phyloP scores from a whole-genome alignment of 2,329 filamentous ascomycete genomes.

The Penicillium sp. region DNA sequence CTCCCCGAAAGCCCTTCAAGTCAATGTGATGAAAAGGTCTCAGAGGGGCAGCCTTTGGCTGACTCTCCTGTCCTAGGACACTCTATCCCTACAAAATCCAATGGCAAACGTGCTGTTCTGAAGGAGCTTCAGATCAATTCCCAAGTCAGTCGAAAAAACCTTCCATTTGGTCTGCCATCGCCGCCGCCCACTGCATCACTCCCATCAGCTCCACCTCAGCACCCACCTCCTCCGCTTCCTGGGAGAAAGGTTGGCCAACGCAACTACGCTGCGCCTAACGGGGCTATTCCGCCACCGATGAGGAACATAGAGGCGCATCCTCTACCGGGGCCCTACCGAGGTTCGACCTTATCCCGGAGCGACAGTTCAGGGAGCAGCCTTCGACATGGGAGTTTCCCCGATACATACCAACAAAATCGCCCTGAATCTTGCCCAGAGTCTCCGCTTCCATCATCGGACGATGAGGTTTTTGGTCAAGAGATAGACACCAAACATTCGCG shows the following conservation, averaged over 20 bases:
- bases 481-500: constrained; percentile 11
- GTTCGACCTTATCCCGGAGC: constrained; percentile 23
- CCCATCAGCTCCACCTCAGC: constrained; percentile 25
- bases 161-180: constrained; percentile 27
- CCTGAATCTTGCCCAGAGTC: constrained; percentile 35
- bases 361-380: constrained; percentile 28
- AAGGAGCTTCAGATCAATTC: constrained; percentile 18
- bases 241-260: constrained; percentile 13
- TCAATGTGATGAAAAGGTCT: neutral
- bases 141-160: constrained; percentile 14
- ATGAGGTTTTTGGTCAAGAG: constrained; percentile 34
- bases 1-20: constrained; percentile 13
- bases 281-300: neutral
- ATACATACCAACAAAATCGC: constrained; percentile 18
- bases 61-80: constrained; percentile 26
- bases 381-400: constrained; percentile 21
- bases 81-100: neutral
- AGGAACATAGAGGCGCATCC: constrained; percentile 15
- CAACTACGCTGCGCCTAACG: constrained; percentile 20
- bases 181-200: constrained; percentile 30
- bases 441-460: constrained; percentile 43
- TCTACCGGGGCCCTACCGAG: constrained; percentile 12
- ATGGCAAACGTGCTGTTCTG: constrained; percentile 12
- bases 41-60: constrained; percentile 17
- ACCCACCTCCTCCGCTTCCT: constrained; percentile 16